Evolutionary conservation across 441 rosid species (phyloP).

Genomic region (Erodium trifolium): DNA sequence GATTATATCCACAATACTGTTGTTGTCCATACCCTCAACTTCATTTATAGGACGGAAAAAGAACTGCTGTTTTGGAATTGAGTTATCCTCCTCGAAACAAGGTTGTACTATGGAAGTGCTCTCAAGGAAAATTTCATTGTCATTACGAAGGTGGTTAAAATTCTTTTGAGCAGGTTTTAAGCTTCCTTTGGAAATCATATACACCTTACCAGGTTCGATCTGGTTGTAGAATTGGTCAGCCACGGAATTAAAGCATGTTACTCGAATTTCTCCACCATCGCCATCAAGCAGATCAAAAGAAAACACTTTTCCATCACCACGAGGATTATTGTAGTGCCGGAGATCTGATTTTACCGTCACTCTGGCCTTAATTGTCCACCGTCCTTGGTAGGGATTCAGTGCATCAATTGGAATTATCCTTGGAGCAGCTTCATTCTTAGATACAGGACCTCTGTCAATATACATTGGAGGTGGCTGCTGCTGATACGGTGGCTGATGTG

Average conservation of each 20-base stretch:
- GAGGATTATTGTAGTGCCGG: conserved; percentile 68
- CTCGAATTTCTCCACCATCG: conserved; percentile 83
- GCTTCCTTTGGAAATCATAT: conserved; percentile 70
- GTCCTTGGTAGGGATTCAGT: conserved; percentile 80
- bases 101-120: conserved; percentile 53
- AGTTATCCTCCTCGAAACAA: conserved; percentile 63
- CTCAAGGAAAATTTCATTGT: conserved; percentile 71
- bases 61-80: conserved; percentile 74
- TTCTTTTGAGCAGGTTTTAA: conserved; percentile 80
- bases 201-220: conserved; percentile 79
- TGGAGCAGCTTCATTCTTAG: conserved; percentile 84
- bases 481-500: conserved; percentile 27
- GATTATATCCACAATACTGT: conserved; percentile 55
- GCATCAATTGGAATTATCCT: conserved; percentile 70
- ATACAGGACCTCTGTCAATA: conserved; percentile 55
- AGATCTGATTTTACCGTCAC: conserved; percentile 81
- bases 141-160: conserved; percentile 79
- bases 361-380: conserved; percentile 90
- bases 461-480: conserved; percentile 61
- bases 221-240: conserved; percentile 67
- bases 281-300: conserved; percentile 84
- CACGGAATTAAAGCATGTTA: conserved; percentile 78
- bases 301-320: conserved; percentile 86
- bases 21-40: conserved; percentile 58
- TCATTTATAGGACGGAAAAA: conserved; percentile 58